phyloP scores from a whole-genome alignment of 73 alveolate genomes.

The Tetrahymena malaccensis region DNA sequence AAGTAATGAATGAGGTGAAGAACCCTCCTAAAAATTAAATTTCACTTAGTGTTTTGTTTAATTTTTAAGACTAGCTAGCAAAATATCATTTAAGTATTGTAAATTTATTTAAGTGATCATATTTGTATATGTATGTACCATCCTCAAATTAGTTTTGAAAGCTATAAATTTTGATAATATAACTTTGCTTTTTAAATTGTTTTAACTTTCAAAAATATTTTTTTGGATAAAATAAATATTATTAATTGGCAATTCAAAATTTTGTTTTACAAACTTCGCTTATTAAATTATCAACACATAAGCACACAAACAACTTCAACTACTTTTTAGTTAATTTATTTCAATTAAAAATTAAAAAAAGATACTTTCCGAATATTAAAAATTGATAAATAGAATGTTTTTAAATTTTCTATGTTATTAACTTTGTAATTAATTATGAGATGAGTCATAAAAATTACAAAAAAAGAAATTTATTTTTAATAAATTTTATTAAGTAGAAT shows the following conservation, averaged over 20 bases:
- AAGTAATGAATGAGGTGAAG: not conserved
- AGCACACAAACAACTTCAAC: not conserved
- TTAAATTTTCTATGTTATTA: not conserved
- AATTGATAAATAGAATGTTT: not conserved
- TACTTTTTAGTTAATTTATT: no score
- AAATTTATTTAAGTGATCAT: not conserved
- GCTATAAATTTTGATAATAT: no score
- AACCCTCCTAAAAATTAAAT: not conserved
- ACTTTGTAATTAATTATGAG: no score
- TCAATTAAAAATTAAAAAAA: no score
- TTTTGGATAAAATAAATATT: no score
- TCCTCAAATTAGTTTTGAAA: not conserved
- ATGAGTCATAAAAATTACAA: no score
- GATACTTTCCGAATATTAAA: not conserved
- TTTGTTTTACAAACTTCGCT: no score
- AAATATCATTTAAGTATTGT: not conserved
- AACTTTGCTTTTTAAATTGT: no score
- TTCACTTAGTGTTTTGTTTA: not conserved
- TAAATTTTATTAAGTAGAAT: not conserved
- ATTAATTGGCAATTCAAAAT: no score
- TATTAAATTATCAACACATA: not conserved
- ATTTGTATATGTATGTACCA: not conserved
- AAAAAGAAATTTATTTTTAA: no score
- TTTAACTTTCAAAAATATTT: no score
- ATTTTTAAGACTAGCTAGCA: not conserved